phyloP scores from a whole-genome alignment of 768 basidiomycete species.

The Calocera viscosa region DNA sequence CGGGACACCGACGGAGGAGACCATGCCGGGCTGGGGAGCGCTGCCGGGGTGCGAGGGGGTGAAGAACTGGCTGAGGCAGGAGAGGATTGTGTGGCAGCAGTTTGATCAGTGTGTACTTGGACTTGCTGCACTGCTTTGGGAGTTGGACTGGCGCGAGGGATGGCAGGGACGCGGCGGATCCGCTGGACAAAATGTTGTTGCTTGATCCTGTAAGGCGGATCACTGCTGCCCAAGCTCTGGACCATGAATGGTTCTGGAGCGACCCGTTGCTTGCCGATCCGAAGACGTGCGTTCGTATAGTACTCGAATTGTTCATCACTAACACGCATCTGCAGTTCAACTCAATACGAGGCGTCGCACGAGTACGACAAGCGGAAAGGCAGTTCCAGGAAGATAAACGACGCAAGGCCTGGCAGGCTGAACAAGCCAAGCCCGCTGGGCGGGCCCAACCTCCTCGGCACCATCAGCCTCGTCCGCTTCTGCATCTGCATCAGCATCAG shows the following conservation, averaged over 20 bases:
- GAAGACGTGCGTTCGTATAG: slow-evolving; percentile 25
- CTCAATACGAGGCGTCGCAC: slow-evolving; percentile 67
- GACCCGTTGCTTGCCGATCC: slow-evolving; percentile 53
- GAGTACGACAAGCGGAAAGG: slow-evolving; percentile 49
- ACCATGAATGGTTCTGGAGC: slow-evolving; percentile 91
- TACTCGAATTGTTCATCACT: slow-evolving; percentile 1
- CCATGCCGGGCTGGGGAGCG: slow-evolving; percentile 28
- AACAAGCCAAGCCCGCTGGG: not conserved
- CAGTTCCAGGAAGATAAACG: not conserved
- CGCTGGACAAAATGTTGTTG: slow-evolving; percentile 67
- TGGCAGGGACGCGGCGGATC: slow-evolving; percentile 65
- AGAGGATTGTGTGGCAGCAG: slow-evolving; percentile 10
- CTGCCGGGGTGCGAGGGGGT: slow-evolving; percentile 26
- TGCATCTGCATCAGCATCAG: too few relatives aligned
- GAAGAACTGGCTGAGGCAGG: slow-evolving; percentile 18
- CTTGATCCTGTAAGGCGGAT: slow-evolving; percentile 75
- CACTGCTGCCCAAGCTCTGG: slow-evolving; percentile 73
- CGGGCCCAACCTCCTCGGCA: not conserved
- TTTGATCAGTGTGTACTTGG: slow-evolving; percentile 10
- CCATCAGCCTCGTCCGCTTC: too few relatives aligned
- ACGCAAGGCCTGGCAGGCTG: not conserved
- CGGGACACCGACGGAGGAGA: slow-evolving; percentile 49
- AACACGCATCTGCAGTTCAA: slow-evolving; percentile 37
- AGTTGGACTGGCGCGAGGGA: too few relatives aligned
- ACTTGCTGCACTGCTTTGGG: too few relatives aligned